A percentile compares a stretch with the other conserved stretches of the same genome.
These are phyloP conservation scores for Umbelopsis sp. DNA, from an alignment of 371 early-diverging fungal genomes.

Conservation along the genomic window DNA sequence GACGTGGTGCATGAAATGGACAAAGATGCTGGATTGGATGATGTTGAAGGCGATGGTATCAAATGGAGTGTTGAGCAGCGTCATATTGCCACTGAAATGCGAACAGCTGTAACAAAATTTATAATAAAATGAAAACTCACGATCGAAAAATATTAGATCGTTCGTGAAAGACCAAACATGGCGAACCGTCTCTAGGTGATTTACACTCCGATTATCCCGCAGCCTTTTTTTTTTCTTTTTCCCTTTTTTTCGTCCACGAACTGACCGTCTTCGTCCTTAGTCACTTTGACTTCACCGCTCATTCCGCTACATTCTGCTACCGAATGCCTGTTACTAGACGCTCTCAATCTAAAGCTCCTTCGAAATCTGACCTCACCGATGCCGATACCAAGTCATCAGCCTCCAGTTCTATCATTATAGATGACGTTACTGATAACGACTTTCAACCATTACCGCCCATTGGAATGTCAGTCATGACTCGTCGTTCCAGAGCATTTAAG, in stretches of 20 bases:
- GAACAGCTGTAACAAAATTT: slow-evolving; percentile 44
- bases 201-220: not conserved
- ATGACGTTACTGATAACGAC: slow-evolving; percentile 15
- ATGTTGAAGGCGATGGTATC: slow-evolving; percentile 3
- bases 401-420: not conserved
- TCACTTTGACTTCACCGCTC: not conserved
- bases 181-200: not conserved
- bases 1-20: slow-evolving; percentile 31
- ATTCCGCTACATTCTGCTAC: not conserved
- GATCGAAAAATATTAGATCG: not conserved
- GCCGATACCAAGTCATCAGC: not conserved
- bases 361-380: not conserved
- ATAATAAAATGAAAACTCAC: slow-evolving; percentile 22
- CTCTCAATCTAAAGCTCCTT: not conserved
- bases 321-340: slow-evolving; percentile 14
- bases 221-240: not conserved
- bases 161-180: not conserved
- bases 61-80: slow-evolving; percentile 44
- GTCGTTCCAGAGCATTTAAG: not conserved
- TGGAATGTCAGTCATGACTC: not conserved
- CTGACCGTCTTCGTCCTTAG: slow-evolving; percentile 4
- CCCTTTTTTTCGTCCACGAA: slow-evolving; percentile 8
- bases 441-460: slow-evolving; percentile 13
- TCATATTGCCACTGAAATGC: slow-evolving; percentile 38
- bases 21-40: slow-evolving; percentile 21